Conservation (phyloP, 1,139 yeast genomes). For the Taphrina confusa region DNA sequence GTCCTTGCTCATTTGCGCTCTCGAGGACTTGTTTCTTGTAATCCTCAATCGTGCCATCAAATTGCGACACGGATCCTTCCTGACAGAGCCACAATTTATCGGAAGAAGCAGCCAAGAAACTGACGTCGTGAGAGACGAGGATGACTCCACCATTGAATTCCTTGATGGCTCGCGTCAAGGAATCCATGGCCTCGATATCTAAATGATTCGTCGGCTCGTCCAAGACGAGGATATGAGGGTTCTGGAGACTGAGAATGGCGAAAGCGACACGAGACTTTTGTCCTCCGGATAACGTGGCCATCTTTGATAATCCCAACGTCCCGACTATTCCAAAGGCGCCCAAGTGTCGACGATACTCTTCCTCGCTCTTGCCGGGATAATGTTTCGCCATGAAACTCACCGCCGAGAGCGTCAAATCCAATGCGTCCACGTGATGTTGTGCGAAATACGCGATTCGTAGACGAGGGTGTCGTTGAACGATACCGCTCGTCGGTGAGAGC, state of each 20-base stretch:
- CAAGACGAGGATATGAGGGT: conserved; percentile 91
- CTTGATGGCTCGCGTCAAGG: conserved; percentile 82
- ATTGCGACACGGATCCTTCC: conserved; percentile 71
- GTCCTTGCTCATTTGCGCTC: conserved; percentile 30
- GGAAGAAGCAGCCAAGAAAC: conserved; percentile 83
- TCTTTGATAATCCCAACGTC: conserved; percentile 84
- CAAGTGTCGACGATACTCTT: conserved; percentile 92
- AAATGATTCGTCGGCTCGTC: conserved; percentile 99
- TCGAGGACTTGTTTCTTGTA: conserved; percentile 83
- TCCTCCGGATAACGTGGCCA: conserved; percentile 91
- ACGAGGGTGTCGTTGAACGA: conserved; percentile 76
- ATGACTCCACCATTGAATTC: conserved; percentile 91
- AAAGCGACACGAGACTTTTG: conserved; percentile 98
- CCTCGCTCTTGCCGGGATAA: conserved; percentile 92
- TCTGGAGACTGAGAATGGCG: conserved; percentile 85
- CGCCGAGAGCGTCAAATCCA: conserved; percentile 85
- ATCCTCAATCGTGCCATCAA: conserved; percentile 80
- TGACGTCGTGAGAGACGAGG: conserved; percentile 97
- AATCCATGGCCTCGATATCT: conserved; percentile 99
- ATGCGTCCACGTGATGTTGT: conserved; percentile 98
- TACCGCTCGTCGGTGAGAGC: conserved; percentile 69
- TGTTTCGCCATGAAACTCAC: conserved; percentile 91
- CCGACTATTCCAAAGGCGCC: conserved; percentile 98
- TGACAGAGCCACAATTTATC: conserved; percentile 96
- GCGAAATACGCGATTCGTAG: conserved; percentile 95